Evolutionary conservation across 2,329 filamentous ascomycete species (phyloP).

Genomic region (Fusarium marasasianum): DNA sequence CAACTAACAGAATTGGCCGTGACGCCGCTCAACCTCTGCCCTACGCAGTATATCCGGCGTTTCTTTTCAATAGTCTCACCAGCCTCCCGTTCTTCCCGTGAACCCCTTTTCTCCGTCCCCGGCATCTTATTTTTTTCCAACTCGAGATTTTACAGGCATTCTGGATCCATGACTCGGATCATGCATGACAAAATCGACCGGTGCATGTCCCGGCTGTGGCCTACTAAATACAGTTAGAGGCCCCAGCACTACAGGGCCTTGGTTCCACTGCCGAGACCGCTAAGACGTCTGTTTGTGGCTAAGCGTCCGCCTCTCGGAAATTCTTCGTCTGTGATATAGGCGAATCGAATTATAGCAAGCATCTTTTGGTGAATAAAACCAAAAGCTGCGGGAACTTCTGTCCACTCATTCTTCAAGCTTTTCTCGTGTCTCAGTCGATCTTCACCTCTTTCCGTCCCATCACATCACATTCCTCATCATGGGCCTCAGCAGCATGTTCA

Average conservation of each 20-base stretch:
- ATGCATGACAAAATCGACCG: neutral
- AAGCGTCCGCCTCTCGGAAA: conserved; percentile 10
- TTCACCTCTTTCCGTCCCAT: conserved; percentile 13
- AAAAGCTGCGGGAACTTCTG: neutral
- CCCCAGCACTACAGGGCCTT: neutral
- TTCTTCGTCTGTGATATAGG: conserved; percentile 4
- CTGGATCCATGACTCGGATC: neutral
- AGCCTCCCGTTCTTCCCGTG: neutral
- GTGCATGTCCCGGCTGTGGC: neutral
- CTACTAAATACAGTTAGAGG: neutral
- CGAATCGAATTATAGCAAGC: neutral
- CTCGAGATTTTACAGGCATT: neutral
- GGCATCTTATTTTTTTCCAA: neutral
- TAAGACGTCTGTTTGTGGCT: neutral
- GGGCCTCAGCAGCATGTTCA: conserved; percentile 25
- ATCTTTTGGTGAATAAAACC: neutral
- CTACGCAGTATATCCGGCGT: neutral
- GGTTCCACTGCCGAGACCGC: conserved; percentile 7
- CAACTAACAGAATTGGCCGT: neutral
- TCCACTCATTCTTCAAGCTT: neutral
- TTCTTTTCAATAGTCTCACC: neutral
- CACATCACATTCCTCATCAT: conserved; percentile 16
- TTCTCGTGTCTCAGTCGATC: conserved; percentile 16
- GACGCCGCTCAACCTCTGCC: neutral
- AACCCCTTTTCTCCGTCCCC: neutral